Evolutionary conservation across 768 basidiomycete species (phyloP), one percentile per base, ranked within the genome.

Genomic region (Leccinum boreale): DNA sequence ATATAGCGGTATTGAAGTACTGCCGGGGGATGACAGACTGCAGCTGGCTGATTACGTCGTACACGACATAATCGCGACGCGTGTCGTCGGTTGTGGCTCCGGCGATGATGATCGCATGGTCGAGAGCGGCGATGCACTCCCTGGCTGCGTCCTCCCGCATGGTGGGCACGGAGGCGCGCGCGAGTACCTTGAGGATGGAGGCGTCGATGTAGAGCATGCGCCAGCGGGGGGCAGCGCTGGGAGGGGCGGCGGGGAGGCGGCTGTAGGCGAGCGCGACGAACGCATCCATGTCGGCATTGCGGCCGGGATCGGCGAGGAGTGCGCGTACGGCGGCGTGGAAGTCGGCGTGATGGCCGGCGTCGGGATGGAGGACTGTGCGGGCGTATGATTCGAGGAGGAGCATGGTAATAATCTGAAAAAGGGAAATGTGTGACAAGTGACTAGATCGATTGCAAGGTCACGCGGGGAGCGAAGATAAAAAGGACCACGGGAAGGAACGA

Each of bases 161-260:
- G 1, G 11, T 24, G 3, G 58, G 58, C 1, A 50, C 53, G 3
- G 66, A 62, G 29, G 64, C 52, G 62, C 78, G 73, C 31, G 74
- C 67, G 63, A 88, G 73, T 5, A 78, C 77, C 59, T 77, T 78
- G 44, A 92, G 70, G 42, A 96, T 75, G 53, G 80, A 82, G 10
- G 85, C 79, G 63, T 96, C 92, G 44, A 90, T 89, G 71, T 92
- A 93, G 14, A 93, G 64, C 51, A 82, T 77, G 48, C 90, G 79
- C 85, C 89, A 91, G 44, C 75, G 74, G 19, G 66, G 47, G 54
- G 74, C 60, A 68, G 73, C 52, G 31, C 26, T 28, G 62, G 69
- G 60, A 17, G 65, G 72, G 60, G 67, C 65, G 9, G 72, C 62
- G 3, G 81, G 75, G 75, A 93, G 81, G 29, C 75, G 67, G 45